These are phyloP conservation scores for Yamadazyma paraphyllophila DNA, from an alignment of 805 yeast species.

Conservation along the genomic window DNA sequence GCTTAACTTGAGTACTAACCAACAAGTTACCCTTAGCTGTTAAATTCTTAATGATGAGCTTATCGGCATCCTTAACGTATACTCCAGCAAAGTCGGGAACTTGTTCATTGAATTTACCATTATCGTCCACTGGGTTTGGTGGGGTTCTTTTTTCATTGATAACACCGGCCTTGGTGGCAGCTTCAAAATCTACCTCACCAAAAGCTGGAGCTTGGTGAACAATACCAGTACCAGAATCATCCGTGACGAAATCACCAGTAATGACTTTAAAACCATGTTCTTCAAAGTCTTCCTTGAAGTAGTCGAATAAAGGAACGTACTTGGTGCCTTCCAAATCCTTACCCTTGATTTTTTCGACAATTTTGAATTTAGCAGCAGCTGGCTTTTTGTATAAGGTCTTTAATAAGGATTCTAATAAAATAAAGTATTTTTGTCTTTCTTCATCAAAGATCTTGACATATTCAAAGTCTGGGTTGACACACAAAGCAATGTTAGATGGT, in stretches of 20 bases:
- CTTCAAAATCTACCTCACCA: conserved; percentile 97
- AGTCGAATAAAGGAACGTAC: conserved; percentile 82
- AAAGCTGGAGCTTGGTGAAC: conserved; percentile 98
- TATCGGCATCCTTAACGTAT: conserved; percentile 95
- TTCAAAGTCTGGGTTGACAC: conserved; percentile 88
- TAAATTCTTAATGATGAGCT: conserved; percentile 79
- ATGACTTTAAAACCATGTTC: conserved; percentile 82
- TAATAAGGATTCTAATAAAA: conserved; percentile 78
- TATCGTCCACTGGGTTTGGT: conserved; percentile 94
- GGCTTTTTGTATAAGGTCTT: conserved; percentile 93
- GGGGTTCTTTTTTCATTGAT: conserved; percentile 66
- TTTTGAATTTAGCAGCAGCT: conserved; percentile 77
- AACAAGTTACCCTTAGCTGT: conserved; percentile 75
- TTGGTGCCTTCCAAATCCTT: conserved; percentile 72
- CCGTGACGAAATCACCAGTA: conserved; percentile 79
- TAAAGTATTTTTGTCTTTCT: conserved; percentile 75
- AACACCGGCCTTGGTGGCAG: conserved; percentile 72
- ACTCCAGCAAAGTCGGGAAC: conserved; percentile 75
- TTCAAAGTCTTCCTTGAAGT: conserved; percentile 70
- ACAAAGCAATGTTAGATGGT: conserved; percentile 89
- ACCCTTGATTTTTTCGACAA: conserved; percentile 81
- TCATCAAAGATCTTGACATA: conserved; percentile 92
- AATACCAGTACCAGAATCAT: conserved; percentile 97
- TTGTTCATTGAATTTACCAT: conserved; percentile 76
- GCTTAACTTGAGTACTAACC: conserved; percentile 79